Evolutionary conservation across 306 rosid species (phyloP).

Genomic region (Quercus mongolica): DNA sequence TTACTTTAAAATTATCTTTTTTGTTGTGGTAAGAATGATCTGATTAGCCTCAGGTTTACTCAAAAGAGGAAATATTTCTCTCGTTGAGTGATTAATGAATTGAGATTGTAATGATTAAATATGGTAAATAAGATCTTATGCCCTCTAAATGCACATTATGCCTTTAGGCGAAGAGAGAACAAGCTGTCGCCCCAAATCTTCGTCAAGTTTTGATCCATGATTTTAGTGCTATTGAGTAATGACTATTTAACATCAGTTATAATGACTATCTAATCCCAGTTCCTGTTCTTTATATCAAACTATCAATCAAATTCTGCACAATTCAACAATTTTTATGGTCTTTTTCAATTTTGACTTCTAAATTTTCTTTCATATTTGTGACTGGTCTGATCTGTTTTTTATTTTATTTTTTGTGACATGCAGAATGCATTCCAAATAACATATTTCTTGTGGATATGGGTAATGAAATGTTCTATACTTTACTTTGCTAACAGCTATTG

Average conservation of each 20-base stretch:
- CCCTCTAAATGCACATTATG: neutral
- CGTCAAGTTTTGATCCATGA: neutral
- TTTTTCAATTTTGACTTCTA: neutral
- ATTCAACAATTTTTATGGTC: neutral
- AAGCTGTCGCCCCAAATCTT: neutral
- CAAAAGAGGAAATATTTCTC: neutral
- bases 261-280: neutral
- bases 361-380: slow-evolving; percentile 1
- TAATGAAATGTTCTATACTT: slow-evolving; percentile 26
- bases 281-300: neutral
- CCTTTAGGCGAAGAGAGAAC: neutral
- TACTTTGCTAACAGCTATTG: slow-evolving; percentile 7
- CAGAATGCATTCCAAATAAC: slow-evolving; percentile 93
- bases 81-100: neutral
- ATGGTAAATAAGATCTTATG: neutral
- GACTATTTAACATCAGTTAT: neutral
- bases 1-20: neutral
- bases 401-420: slow-evolving; percentile 22
- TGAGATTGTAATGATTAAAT: neutral
- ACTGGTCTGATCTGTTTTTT: slow-evolving; percentile 8
- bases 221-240: neutral
- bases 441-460: slow-evolving; percentile 83
- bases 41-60: neutral
- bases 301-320: neutral
- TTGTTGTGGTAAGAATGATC: neutral